Percentiles rank a stretch among this genome's conserved stretches.
Evolutionary conservation across 768 basidiomycete species (phyloP).

Genomic region (Coprinopsis marcescibilis): DNA sequence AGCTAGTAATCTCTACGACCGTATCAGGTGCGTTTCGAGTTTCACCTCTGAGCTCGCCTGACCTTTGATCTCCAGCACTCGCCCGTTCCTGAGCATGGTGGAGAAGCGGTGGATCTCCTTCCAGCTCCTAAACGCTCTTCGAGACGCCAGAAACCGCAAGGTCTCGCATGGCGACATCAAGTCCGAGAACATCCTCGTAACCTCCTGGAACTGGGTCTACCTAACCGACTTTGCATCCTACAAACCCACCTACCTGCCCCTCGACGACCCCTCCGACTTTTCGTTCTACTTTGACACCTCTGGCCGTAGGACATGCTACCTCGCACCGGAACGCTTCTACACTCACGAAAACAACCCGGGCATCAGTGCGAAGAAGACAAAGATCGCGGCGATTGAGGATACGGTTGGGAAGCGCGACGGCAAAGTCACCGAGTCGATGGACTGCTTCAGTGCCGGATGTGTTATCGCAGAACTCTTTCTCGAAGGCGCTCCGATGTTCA

Average conservation of each 20-base stretch:
- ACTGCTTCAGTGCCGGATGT: constrained; percentile 92
- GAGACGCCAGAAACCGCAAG: constrained; percentile 78
- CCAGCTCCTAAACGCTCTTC: constrained; percentile 81
- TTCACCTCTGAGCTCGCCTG: background rate
- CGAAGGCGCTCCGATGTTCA: constrained; percentile 91
- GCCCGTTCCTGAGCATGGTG: constrained; percentile 84
- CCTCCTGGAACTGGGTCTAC: constrained; percentile 94
- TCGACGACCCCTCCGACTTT: constrained; percentile 96
- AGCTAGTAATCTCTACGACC: constrained; percentile 90
- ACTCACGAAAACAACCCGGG: constrained; percentile 62
- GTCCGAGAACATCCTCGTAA: constrained; percentile 93
- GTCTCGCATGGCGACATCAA: constrained; percentile 98
- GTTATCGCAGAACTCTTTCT: constrained; percentile 94
- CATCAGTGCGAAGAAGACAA: constrained; percentile 63
- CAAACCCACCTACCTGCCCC: constrained; percentile 92
- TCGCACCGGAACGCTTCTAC: constrained; percentile 96
- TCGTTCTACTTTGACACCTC: constrained; percentile 98
- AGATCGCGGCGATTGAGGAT: constrained; percentile 41
- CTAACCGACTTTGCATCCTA: constrained; percentile 93
- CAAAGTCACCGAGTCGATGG: constrained; percentile 92
- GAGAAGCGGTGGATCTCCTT: constrained; percentile 99
- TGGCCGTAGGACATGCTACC: constrained; percentile 87
- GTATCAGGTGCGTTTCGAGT: constrained; percentile 71
- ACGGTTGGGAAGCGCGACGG: constrained; percentile 66
- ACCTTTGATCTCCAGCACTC: constrained; percentile 54